Base-by-base conservation (phyloP, 1,139 yeast species). In the Saccharomyces pastorianus region DNA sequence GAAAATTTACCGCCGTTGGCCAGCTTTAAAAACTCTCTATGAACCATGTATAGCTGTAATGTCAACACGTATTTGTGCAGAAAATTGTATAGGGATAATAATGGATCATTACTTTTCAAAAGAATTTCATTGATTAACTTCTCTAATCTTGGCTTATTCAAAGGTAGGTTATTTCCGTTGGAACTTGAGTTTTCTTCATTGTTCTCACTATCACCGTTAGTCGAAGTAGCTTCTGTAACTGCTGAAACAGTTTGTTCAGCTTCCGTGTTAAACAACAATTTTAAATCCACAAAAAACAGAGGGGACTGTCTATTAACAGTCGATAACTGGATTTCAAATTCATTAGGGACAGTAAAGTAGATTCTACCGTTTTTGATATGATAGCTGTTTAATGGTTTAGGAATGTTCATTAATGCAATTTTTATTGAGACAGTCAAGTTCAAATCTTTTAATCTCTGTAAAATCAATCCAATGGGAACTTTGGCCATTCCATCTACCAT, bases 261-360 rank as follows among this genome's bases (percentile, higher is more conserved):
- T 11, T 38, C 44, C 20, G 44, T 38, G 23, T 20, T 38, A 51
- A 84, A 82, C 3, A 79, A 73, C 57, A 89, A 81, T 56, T 81
- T 77, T 69, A 90, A 86, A 66, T 88, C 95, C 34, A 93, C 87
- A 60, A 86, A 76, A 64, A 83, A 85, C 62, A 86, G 85, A 11
- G 91, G 91, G 0, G 90, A 81, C 28, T 76, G 72, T 53, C 85
- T 87, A 58, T 86, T 83, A 2, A 85, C 84, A 3, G 88, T 83
- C 0, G 93, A 84, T 14, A 89, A 71, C 47, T 86, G 84, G 11
- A 86, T 81, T 59, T 82, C 80, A 64, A 87, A 90, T 54, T 86
- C 87, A 55, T 81, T 78, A 0, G 81, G 78, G 4, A 86, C 81
- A 11, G 76, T 73, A 58, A 93, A 85, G 53, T 80, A 79, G 3